Percentiles rank a stretch among this genome's conserved stretches.
These are phyloP conservation scores for Breviolum minutum DNA, from an alignment of 73 alveolate species.

Conservation along the genomic window DNA sequence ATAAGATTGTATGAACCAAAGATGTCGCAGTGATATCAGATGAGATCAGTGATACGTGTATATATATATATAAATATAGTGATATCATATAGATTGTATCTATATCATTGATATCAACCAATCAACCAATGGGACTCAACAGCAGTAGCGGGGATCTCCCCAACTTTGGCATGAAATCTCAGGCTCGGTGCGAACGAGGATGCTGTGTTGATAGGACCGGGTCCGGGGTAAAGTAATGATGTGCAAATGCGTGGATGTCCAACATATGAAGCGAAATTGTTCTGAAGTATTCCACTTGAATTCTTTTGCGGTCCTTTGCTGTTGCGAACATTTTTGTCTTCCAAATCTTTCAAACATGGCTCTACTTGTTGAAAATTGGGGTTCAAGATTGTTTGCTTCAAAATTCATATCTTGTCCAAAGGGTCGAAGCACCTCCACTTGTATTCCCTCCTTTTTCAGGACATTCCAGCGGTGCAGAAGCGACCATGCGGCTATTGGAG, in stretches of 20 bases:
- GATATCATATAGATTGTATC: too few relatives aligned
- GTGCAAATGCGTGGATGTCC: too few relatives aligned
- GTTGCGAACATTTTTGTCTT: not conserved
- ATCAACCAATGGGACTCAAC: too few relatives aligned
- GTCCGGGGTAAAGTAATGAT: not conserved
- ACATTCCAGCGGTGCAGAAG: constrained; percentile 56
- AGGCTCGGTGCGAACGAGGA: constrained; percentile 40
- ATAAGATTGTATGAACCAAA: too few relatives aligned
- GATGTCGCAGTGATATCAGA: too few relatives aligned
- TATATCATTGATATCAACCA: too few relatives aligned
- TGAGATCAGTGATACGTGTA: too few relatives aligned
- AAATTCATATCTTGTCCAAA: not conserved
- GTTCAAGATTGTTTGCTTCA: not conserved
- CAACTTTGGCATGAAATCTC: not conserved
- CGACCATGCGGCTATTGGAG: constrained; percentile 45
- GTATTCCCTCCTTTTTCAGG: not conserved
- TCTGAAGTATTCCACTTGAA: not conserved
- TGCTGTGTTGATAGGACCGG: constrained; percentile 10
- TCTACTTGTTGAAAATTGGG: too few relatives aligned
- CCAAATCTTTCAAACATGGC: too few relatives aligned
- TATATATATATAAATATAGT: too few relatives aligned
- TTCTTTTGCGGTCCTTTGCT: not conserved
- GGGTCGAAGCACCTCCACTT: not conserved
- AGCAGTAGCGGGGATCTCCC: too few relatives aligned
- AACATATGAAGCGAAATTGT: not conserved